Base-by-base conservation (phyloP, 192 early-diverging fungal species). In the Radiomyces spectabilis region DNA sequence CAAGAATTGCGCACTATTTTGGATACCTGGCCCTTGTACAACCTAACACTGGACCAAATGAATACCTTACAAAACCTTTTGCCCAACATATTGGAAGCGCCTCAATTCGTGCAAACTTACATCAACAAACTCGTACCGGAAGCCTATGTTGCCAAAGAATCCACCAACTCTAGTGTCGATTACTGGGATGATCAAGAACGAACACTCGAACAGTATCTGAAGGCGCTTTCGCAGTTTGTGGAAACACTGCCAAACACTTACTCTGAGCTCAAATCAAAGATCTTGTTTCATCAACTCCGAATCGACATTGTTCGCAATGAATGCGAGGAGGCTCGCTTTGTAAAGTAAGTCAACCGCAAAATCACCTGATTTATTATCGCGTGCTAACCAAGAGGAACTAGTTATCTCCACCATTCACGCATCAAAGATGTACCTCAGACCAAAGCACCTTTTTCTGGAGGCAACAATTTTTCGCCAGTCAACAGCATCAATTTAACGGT, bases 1-100 rank as follows among this genome's bases (percentile, higher is more conserved):
- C 7, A 52, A 5, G 37, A 52, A 4, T 1, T 37, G n/a, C n/a
- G 16, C 5, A 37, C 5, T 10, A 37, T 9, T 26, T 34, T 24
- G 6, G 9, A 12, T 4, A 13, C 8, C 5, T 5, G 41, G 1
- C 8, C 5, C 4, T 47, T 50, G 16, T 12, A 42, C 2, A 58
- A 49, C 26, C 24, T 58, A 8, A 58, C 56, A 6, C 25, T 58
- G 16, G 16, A 40, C 2, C 56, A 58, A 50, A 22, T 58, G 30
- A 25, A 58, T 31, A 13, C 5, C 5, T 35, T 35, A 35, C 33
- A 35, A 35, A 8, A 13, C 33, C 13, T 35, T 8, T 35, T 35
- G 6, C 33, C 33, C 13, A 13, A 5, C 13, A 35, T 35, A 5
- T 13, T 35, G 5, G 6, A 35, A 35, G 33, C 13, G 5, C 5